phyloP scores from a whole-genome alignment of 2,329 filamentous ascomycete genomes.

The Lachnellula willkommii region DNA sequence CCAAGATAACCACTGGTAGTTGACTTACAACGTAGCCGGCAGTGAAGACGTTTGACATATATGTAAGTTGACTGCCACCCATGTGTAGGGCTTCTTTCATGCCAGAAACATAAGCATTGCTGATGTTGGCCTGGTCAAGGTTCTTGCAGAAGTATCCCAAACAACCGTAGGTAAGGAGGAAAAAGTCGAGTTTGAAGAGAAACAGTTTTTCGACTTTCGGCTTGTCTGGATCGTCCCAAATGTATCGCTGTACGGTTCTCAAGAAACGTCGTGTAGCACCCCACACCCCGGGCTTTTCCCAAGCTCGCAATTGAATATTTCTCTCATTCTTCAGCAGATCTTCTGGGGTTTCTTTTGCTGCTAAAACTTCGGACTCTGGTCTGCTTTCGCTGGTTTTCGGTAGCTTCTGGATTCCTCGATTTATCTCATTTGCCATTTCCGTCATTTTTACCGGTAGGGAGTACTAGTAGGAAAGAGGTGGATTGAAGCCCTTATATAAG shows the following conservation, averaged over 20 bases:
- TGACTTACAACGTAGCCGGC: constrained; percentile 27
- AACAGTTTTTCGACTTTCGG: constrained; percentile 38
- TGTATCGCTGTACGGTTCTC: constrained; percentile 21
- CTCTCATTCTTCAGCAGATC: background rate
- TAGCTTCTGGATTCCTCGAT: background rate
- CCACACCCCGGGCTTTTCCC: constrained; percentile 16
- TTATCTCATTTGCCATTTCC: background rate
- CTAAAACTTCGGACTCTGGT: background rate
- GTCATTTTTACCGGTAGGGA: background rate
- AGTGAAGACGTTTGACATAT: constrained; percentile 49
- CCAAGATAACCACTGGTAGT: constrained; percentile 21
- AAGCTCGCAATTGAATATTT: constrained; percentile 4
- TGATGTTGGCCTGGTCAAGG: constrained; percentile 34
- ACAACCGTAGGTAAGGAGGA: constrained; percentile 41
- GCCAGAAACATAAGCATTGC: constrained; percentile 39
- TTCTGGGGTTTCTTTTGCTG: background rate
- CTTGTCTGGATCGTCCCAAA: constrained; percentile 32
- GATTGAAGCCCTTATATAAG: too few species aligned
- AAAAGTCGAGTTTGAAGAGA: constrained; percentile 46
- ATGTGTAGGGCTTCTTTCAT: constrained; percentile 45
- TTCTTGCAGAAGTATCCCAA: constrained; percentile 43
- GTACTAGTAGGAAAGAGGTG: background rate
- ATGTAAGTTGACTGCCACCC: constrained; percentile 50
- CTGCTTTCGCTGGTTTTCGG: background rate
- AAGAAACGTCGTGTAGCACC: constrained; percentile 9